These are phyloP conservation scores for Sclerotinia borealis DNA, from an alignment of 2,329 filamentous ascomycete species.

Conservation along the genomic window DNA sequence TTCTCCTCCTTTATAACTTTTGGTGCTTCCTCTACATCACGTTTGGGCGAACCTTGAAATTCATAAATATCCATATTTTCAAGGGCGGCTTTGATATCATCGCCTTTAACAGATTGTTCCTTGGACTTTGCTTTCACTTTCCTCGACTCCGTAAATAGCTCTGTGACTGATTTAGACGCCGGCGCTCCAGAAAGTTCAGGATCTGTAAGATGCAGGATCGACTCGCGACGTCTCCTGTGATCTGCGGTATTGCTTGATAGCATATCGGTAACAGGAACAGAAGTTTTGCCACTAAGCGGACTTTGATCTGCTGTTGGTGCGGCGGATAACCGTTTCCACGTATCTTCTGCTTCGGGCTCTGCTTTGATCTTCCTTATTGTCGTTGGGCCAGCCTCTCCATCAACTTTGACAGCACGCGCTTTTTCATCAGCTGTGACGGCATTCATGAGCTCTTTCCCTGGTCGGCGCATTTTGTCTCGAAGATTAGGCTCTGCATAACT, in stretches of 20 bases:
- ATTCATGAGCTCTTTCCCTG: slow-evolving; percentile 69
- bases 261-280: slow-evolving; percentile 15
- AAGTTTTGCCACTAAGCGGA: slow-evolving; percentile 27
- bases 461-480: slow-evolving; percentile 76
- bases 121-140: slow-evolving; percentile 26
- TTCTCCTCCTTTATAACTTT: slow-evolving; percentile 5
- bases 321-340: slow-evolving; percentile 28
- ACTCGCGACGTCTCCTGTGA: slow-evolving; percentile 31
- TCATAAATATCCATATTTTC: slow-evolving; percentile 30
- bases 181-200: slow-evolving; percentile 16
- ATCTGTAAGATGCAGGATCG: slow-evolving; percentile 26
- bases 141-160: slow-evolving; percentile 28
- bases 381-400: slow-evolving; percentile 19
- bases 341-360: slow-evolving; percentile 28
- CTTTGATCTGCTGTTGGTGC: slow-evolving; percentile 29
- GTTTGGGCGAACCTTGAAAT: slow-evolving; percentile 24
- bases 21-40: slow-evolving; percentile 13
- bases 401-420: slow-evolving; percentile 26
- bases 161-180: slow-evolving; percentile 26
- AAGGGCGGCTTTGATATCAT: slow-evolving; percentile 17
- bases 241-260: slow-evolving; percentile 28
- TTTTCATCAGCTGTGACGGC: slow-evolving; percentile 63
- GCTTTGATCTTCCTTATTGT: slow-evolving; percentile 23
- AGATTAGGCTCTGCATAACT: slow-evolving; percentile 81
- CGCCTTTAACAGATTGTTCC: slow-evolving; percentile 19